Percentiles rank a stretch among this genome's conserved stretches.
phyloP scores from a whole-genome alignment of 106 monocot genomes.

The Acanthochlamys bracteata region DNA sequence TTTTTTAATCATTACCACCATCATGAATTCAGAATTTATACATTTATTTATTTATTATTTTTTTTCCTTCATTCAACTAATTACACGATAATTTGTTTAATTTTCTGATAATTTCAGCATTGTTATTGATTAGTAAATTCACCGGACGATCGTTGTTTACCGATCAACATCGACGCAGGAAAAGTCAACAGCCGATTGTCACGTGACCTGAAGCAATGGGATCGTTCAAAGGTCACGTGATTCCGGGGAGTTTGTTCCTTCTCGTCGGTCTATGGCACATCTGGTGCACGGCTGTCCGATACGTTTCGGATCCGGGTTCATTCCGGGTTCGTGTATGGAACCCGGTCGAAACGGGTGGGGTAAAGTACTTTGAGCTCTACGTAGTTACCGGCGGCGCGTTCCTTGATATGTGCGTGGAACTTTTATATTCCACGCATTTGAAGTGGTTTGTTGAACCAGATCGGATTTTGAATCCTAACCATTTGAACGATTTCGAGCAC shows the following conservation, averaged over 20 bases:
- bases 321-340: slow-evolving; percentile 76
- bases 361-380: slow-evolving; percentile 71
- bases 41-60: too few relatives aligned
- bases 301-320: slow-evolving; percentile 46
- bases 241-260: slow-evolving; percentile 87
- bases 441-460: slow-evolving; percentile 47
- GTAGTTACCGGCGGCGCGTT: slow-evolving; percentile 66
- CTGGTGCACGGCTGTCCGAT: slow-evolving; percentile 58
- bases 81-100: too few relatives aligned
- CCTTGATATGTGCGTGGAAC: slow-evolving; percentile 83
- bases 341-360: slow-evolving; percentile 38
- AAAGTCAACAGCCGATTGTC: not conserved
- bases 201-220: slow-evolving; percentile 44
- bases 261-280: slow-evolving; percentile 81
- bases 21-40: too few relatives aligned
- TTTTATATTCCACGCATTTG: slow-evolving; percentile 85
- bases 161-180: not conserved
- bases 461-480: slow-evolving; percentile 60
- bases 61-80: too few relatives aligned
- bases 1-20: too few relatives aligned
- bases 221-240: slow-evolving; percentile 88
- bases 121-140: too few relatives aligned
- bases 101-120: too few relatives aligned
- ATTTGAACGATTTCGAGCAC: slow-evolving; percentile 98
- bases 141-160: too few relatives aligned